Conservation (phyloP, 306 rosid species). For the Prunus davidiana region DNA sequence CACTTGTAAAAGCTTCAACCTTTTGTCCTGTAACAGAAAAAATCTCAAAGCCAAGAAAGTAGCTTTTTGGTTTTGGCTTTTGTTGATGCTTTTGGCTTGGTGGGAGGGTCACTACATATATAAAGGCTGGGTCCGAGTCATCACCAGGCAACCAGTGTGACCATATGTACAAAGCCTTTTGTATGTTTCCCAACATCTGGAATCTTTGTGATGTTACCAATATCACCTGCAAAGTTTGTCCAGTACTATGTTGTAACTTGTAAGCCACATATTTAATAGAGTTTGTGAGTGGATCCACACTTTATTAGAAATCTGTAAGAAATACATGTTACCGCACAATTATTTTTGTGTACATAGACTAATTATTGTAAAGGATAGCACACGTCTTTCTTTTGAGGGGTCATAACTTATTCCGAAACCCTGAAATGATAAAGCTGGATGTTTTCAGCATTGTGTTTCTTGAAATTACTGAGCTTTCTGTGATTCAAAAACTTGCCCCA, state of each 20-base stretch:
- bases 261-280: background rate
- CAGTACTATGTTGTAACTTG: background rate
- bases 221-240: background rate
- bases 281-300: background rate
- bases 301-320: background rate
- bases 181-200: background rate
- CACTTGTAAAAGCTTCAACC: background rate
- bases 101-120: background rate
- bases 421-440: constrained; percentile 55
- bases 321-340: background rate
- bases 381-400: no score
- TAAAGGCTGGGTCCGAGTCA: background rate
- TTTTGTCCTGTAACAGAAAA: background rate
- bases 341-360: no score
- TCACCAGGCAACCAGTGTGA: background rate
- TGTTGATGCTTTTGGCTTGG: background rate
- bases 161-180: background rate
- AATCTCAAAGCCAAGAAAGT: background rate
- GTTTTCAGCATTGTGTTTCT: constrained; percentile 56
- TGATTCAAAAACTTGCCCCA: constrained; percentile 52
- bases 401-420: constrained; percentile 7
- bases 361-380: no score
- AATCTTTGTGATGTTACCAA: background rate
- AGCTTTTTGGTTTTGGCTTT: background rate
- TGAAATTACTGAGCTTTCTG: constrained; percentile 47